Evolutionary conservation across 1,284 basidiomycete species (phyloP), one percentile per base, ranked within the genome.

Genomic region (Polyporus tsugae): DNA sequence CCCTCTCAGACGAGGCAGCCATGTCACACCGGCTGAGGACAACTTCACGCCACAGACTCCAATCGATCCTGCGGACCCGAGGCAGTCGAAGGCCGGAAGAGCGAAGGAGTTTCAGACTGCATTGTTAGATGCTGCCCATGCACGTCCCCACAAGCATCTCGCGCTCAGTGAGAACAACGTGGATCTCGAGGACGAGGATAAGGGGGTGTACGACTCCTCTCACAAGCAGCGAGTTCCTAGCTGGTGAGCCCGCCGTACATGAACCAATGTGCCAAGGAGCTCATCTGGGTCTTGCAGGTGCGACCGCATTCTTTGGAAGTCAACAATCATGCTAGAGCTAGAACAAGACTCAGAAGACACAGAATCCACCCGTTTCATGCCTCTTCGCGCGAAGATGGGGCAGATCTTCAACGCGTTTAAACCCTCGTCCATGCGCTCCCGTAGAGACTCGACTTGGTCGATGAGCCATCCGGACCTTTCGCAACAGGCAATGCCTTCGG

Each of bases 201-300:
- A 84, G 73, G 90, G 89, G 22, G 89, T 91, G 2, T 94, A 94
- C 73, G 93, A 94, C 78, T 89, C 90, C 29, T 94, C 93, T 17
- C 83, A 87, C 74, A 94, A 94, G 79, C 86, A 89, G 75, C 87
- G 92, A n/a, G 92, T 94, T 38, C 92, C 92, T 3, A 93, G 92
- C 75, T 94, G 93, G 92, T 92, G 70, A 67, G 85, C 79, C 19
- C 17, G 9, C 22, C 38, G 6, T 64, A 53, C 33, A 25, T 35
- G 33, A 38, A 41, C 13, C 13, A 7, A 6, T 25, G 19, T 42
- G 41, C 41, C 13, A 38, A 41, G 10, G 22, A 25, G 68, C 38
- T 63, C 13, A 63, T 19, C 64, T 35, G 68, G 25, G 60, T 10
- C 7, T 42, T 67, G 39, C 66, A 92, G 91, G 91, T 94, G 92